Conservation (phyloP, 2,329 filamentous ascomycete genomes). For the Ploettnerulaceae sp. region DNA sequence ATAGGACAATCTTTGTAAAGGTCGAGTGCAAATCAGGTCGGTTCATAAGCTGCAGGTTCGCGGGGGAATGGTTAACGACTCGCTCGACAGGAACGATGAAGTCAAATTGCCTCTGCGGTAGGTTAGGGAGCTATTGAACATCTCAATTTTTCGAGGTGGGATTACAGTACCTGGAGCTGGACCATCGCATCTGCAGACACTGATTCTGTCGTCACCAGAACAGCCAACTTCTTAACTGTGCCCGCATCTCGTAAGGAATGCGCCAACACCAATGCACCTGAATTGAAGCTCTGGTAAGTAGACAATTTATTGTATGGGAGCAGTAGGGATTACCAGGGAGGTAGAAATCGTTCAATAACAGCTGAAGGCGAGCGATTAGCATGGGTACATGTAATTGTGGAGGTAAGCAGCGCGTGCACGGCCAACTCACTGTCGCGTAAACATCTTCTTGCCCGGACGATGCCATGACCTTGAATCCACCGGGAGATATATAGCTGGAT, state of each 20-base stretch:
- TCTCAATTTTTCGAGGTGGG: not conserved
- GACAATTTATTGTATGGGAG: constrained; percentile 7
- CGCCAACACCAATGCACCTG: constrained; percentile 87
- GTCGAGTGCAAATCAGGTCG: constrained; percentile 84
- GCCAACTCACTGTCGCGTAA: constrained; percentile 54
- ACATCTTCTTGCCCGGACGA: constrained; percentile 50
- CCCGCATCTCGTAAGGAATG: constrained; percentile 91
- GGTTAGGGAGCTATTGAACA: constrained; percentile 14
- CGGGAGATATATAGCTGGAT: not conserved
- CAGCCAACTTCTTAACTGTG: constrained; percentile 78
- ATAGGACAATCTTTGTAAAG: constrained; percentile 94
- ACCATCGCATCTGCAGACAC: constrained; percentile 70
- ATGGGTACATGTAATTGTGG: constrained; percentile 17
- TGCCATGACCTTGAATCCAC: constrained; percentile 35
- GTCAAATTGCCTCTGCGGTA: constrained; percentile 70
- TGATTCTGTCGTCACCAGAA: constrained; percentile 75
- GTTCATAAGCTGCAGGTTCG: constrained; percentile 88
- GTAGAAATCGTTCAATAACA: constrained; percentile 88
- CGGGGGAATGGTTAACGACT: constrained; percentile 69
- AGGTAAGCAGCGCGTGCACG: constrained; percentile 1
- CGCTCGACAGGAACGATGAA: constrained; percentile 79
- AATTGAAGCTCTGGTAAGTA: constrained; percentile 24
- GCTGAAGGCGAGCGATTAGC: constrained; percentile 46
- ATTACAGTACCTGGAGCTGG: constrained; percentile 62
- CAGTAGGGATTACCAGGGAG: constrained; percentile 66